Percentiles rank a stretch among this genome's conserved stretches.
Conservation (phyloP, 768 basidiomycete species). For the Hypholoma fasciculare region DNA sequence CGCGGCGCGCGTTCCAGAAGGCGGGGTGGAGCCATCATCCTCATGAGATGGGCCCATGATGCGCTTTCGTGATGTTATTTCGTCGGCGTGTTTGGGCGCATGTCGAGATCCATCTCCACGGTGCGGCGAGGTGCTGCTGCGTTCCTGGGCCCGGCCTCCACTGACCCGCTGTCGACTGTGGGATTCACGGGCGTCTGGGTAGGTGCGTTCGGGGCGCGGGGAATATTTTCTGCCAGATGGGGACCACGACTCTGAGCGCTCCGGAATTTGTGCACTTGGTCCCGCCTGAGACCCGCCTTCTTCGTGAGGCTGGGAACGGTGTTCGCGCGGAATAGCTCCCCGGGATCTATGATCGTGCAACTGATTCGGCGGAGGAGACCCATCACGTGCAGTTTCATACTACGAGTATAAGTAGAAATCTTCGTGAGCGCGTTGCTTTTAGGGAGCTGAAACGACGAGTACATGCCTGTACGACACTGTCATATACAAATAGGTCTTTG, state of each 20-base stretch:
- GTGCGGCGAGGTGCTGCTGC: background rate
- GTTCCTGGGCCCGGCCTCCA: background rate
- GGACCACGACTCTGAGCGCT: constrained; percentile 34
- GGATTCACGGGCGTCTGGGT: background rate
- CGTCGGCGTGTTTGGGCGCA: background rate
- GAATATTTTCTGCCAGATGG: constrained; percentile 33
- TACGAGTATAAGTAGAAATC: constrained; percentile 23
- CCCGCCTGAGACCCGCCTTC: background rate
- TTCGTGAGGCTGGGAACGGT: constrained; percentile 1
- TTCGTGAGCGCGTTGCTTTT: constrained; percentile 10
- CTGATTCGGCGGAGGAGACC: constrained; percentile 36
- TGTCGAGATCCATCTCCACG: constrained; percentile 9
- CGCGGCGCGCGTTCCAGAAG: no score
- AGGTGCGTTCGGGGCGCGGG: background rate
- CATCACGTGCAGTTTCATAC: constrained; percentile 57
- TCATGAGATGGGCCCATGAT: background rate
- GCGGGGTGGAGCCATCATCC: background rate
- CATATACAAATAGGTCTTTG: constrained; percentile 81
- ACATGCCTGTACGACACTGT: constrained; percentile 76
- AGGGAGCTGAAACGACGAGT: constrained; percentile 2
- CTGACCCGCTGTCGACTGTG: background rate
- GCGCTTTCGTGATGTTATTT: background rate
- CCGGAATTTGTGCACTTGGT: constrained; percentile 7
- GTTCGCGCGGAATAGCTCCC: constrained; percentile 22
- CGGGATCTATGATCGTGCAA: constrained; percentile 30